Base-by-base conservation (phyloP, 2,329 filamentous ascomycete species). In the Botryosphaeria dothidea region DNA sequence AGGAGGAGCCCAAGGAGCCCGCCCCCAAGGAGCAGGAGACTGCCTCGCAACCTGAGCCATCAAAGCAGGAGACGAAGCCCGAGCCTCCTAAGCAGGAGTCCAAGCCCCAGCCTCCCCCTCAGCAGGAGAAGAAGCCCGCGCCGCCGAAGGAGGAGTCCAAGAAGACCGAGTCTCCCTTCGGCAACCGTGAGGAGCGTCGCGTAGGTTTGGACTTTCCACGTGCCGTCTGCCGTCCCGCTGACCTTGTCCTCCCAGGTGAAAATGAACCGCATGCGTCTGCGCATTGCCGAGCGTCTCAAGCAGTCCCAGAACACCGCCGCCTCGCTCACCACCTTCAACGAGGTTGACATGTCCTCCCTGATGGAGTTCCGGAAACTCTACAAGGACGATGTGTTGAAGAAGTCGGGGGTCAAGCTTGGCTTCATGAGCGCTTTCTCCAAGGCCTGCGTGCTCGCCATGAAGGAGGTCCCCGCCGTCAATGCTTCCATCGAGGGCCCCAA, bases 201-300 rank as follows among this genome's bases (percentile, higher is more conserved):
- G 93, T 94, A 87, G 70, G 91, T 82, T 41, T 25, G 23, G 70
- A 6, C 48, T 6, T 48, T 57, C 11, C 27, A 15, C 19, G 8
- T 31, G 21, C 17, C 13, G 21, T 21, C 19, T 23, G 21, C 7
- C 29, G 46, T 13, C 31, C 4, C 38, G 25, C 63, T 65, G 27
- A 62, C 52, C n/a, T 38, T 66, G 17, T 67, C 65, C 66, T 45
- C 68, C 64, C 72, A 95, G 92, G 92, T 98, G 74, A 99, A 99
- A 86, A 99, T 99, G 95, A 98, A 98, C 85, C 92, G 95, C 69
- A 99, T 99, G 95, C 93, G 95, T 70, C 88, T 98, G 67, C 90
- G 95, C 68, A 99, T 98, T 71, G 92, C 95, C 58, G 95, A 99
- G 84, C 93, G 95, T 71, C 87, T 99, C 69, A 99, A 99, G 88